Base-by-base conservation (phyloP, 208 protist genomes). In the Herpetomonas tarakana region DNA sequence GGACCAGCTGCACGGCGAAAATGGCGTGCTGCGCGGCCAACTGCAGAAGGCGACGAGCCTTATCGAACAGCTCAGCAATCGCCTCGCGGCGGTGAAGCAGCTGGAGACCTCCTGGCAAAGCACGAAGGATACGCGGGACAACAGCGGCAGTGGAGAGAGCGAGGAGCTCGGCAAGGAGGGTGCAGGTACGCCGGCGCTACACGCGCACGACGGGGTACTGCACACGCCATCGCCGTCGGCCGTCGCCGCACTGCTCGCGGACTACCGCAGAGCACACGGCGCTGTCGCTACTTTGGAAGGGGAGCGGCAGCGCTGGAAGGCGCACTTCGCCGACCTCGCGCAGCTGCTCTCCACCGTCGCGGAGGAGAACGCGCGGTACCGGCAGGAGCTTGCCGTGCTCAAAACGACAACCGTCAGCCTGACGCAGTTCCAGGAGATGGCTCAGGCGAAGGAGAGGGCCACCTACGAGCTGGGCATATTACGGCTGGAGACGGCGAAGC, bases 341-440 rank as follows among this genome's bases (percentile, higher is more conserved):
- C 26, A 45, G 1, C 59, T 39, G 58, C 58, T 47, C 29, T 2
- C 14, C 21, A 60, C 26, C 39, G 57, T 76, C 29, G 65, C 71
- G 29, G 59, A 62, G 27, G 75, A 81, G 38, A 81, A 76, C 61
- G 65, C 65, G 7, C 14, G 26, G 21, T 68, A 69, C 52, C 62
- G 75, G 1, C 47, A 71, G 54, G 62, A 77, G 39, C 14, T 77
- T 14, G 56, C 58, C 18, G 39, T 77, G 28, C 63, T 75, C 35
- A 66, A 57, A 16, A 62, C 65, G 3, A 74, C 66, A 11, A 65
- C 52, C 0, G 58, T 78, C 46, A 47, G 70, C 6, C 2, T 70
- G 3, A 58, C 53, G 11, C 65, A 59, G 38, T 41, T 78, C 51
- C 49, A 66, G 52, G 21, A 68, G 51, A 0, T 68, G 11, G 14